Percentiles rank a stretch among this genome's conserved stretches.
These are phyloP conservation scores for Corchorus capsularis DNA, from an alignment of 345 rosid species.

Conservation along the genomic window DNA sequence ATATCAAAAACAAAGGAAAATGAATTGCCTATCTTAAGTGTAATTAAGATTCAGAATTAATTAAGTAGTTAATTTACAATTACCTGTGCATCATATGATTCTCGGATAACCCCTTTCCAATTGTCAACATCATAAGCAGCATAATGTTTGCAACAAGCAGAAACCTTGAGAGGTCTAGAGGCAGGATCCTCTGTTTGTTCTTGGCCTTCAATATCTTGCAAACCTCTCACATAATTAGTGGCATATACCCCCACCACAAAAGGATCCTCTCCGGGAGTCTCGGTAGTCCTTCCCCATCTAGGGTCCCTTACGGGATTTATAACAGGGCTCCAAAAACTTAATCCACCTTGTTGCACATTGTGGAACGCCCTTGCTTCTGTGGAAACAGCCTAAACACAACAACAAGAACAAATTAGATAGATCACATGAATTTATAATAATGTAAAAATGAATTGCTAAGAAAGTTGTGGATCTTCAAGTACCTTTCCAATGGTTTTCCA, in stretches of 20 bases:
- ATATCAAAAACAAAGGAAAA: neutral
- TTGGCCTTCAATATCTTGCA: slow-evolving; percentile 42
- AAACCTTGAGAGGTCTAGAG: slow-evolving; percentile 41
- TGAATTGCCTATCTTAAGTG: no score
- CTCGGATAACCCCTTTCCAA: slow-evolving; percentile 50
- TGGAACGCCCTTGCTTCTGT: slow-evolving; percentile 51
- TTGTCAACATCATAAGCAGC: slow-evolving; percentile 59
- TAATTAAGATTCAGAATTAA: no score
- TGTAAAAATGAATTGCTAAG: no score
- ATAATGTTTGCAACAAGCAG: slow-evolving; percentile 60
- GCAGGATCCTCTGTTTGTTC: neutral
- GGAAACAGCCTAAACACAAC: slow-evolving; percentile 25
- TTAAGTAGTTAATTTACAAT: neutral
- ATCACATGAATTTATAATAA: neutral
- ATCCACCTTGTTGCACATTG: slow-evolving; percentile 40
- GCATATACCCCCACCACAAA: slow-evolving; percentile 41
- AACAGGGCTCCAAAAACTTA: slow-evolving; percentile 38
- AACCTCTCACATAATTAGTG: slow-evolving; percentile 47
- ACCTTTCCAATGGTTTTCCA: slow-evolving; percentile 27
- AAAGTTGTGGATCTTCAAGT: neutral
- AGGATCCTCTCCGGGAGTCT: slow-evolving; percentile 63
- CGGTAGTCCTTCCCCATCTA: slow-evolving; percentile 53
- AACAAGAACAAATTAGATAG: no score
- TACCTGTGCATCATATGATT: slow-evolving; percentile 48
- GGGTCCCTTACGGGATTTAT: slow-evolving; percentile 54